Base-by-base conservation (phyloP, 2,329 filamentous ascomycete species). In the Aureobasidium sp. region DNA sequence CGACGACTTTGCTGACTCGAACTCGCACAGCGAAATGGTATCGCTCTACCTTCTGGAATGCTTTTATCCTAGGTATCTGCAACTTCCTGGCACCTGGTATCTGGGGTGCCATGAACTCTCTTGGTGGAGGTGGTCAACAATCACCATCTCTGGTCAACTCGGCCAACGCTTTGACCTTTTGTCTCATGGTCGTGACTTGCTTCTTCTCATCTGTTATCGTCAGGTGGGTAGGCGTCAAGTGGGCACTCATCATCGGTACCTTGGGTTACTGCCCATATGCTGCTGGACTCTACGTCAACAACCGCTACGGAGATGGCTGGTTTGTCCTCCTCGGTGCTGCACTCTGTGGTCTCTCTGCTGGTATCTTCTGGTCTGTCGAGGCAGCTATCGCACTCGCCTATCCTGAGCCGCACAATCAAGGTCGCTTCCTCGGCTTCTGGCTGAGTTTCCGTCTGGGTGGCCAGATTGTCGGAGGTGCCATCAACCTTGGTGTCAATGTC, bases 361-460 rank as follows among this genome's bases (percentile, higher is more conserved):
- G 88, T 0, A 77, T 90, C 0, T 90, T 90, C 72, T 91, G 88
- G 88, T 86, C 86, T 78, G 83, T 87, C 0, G 88, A 91, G 72
- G 86, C 86, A 0, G 87, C 88, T 0, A 88, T 91, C 62, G 87
- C 87, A 0, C 82, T 90, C 21, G 80, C 84, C 0, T 91, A 91
- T 65, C 87, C 87, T 0, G 87, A 90, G 66, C 86, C 86, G 0
- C 84, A 83, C 69, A 88, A 88, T 52, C 81, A 83, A 59, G 86
- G 85, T 0, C 80, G 80, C 16, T 83, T 85, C 21, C 75, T 90
- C 0, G 87, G 86, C 0, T 85, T 87, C 68, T 91, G 88, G 88
- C 77, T 90, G 5, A 80, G 77, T 5, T 84, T 81, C 64, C 78
- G 81, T 3, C 78, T 88, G 1, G 76, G 78, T 1, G 87, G 87